These are phyloP conservation scores for Mycena leptocephala DNA, from an alignment of 768 basidiomycete genomes.

Conservation along the genomic window DNA sequence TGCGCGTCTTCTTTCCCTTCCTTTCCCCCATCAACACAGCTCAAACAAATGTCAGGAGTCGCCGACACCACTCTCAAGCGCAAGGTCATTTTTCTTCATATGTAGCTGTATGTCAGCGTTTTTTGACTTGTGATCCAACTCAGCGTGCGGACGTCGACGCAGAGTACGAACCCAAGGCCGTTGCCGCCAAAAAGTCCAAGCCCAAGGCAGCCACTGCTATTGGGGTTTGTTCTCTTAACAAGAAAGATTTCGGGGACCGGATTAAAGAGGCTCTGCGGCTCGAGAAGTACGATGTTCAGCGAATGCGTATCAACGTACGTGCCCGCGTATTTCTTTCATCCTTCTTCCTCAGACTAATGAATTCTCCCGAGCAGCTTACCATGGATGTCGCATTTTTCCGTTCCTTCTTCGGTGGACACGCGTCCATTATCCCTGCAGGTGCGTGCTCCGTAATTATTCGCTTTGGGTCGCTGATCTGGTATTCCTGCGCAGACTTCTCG, in stretches of 20 bases:
- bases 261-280: slow-evolving; percentile 30
- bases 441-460: background rate
- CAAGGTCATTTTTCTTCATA: background rate
- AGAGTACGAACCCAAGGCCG: slow-evolving; percentile 10
- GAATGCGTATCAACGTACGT: slow-evolving; percentile 34
- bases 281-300: slow-evolving; percentile 35
- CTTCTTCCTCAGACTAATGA: background rate
- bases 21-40: background rate
- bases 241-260: slow-evolving; percentile 32
- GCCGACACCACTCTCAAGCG: slow-evolving; percentile 4
- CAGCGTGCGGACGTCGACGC: slow-evolving; percentile 18
- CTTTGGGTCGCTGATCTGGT: background rate
- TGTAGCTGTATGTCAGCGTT: background rate
- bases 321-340: background rate
- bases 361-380: slow-evolving; percentile 3
- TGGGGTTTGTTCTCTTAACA: slow-evolving; percentile 30
- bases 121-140: background rate
- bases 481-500: slow-evolving; percentile 10
- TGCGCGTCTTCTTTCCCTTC: background rate
- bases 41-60: slow-evolving; percentile 19
- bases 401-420: slow-evolving; percentile 33
- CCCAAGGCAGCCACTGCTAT: background rate
- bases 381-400: slow-evolving; percentile 35
- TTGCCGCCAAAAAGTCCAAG: slow-evolving; percentile 20
- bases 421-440: slow-evolving; percentile 25